Conservation (phyloP, 2,329 filamentous ascomycete genomes). For the Balansia obtecta region DNA sequence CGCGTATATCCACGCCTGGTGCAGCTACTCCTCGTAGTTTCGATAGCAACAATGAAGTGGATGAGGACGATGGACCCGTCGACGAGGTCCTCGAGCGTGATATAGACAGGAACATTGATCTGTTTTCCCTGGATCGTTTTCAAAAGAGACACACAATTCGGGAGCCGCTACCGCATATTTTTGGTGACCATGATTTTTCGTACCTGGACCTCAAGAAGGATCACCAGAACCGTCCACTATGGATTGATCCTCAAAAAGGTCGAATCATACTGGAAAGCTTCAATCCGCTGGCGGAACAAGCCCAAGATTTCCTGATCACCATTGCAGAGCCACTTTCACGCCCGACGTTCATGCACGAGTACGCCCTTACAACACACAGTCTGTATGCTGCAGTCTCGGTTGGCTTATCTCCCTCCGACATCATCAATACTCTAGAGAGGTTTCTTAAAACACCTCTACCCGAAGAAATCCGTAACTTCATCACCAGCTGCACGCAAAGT, state of each 20-base stretch:
- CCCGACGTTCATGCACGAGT: conserved; percentile 86
- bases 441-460: conserved; percentile 84
- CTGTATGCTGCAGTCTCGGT: conserved; percentile 93
- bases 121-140: conserved; percentile 43
- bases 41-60: conserved; percentile 38
- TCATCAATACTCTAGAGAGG: conserved; percentile 76
- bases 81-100: conserved; percentile 41
- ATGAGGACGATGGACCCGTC: conserved; percentile 35
- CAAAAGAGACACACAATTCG: conserved; percentile 31
- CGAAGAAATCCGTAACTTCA: conserved; percentile 67
- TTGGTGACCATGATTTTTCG: conserved; percentile 58
- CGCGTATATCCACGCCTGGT: conserved; percentile 47
- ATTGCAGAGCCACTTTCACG: conserved; percentile 88
- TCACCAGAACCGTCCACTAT: conserved; percentile 79
- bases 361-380: conserved; percentile 81
- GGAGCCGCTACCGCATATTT: conserved; percentile 34
- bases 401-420: conserved; percentile 79
- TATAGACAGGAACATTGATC: conserved; percentile 45
- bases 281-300: conserved; percentile 72
- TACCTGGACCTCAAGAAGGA: conserved; percentile 75
- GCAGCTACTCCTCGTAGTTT: conserved; percentile 46
- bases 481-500: conserved; percentile 67
- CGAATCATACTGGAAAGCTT: conserved; percentile 92
- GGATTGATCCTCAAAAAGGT: conserved; percentile 81
- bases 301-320: conserved; percentile 89